A percentile compares a stretch with the other conserved stretches of the same genome.
phyloP scores from a whole-genome alignment of 257 asterid species.

The Ballota nigra region DNA sequence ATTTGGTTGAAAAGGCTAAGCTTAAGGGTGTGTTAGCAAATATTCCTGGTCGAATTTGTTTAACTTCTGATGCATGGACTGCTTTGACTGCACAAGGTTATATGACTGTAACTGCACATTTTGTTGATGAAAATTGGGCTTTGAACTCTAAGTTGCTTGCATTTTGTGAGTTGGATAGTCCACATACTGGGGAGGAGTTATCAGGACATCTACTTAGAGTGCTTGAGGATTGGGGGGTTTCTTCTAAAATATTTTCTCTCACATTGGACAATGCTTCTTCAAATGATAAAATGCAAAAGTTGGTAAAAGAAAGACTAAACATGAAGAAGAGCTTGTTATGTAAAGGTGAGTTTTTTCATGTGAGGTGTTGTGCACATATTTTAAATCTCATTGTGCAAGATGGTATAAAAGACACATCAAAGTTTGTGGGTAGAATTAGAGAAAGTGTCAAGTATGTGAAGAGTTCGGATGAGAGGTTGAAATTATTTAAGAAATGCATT shows the following conservation, averaged over 20 bases:
- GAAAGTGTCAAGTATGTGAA: slow-evolving; percentile 4
- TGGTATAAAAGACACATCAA: neutral
- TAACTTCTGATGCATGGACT: too few species aligned
- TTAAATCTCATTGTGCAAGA: neutral
- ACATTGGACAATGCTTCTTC: neutral
- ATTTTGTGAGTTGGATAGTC: too few species aligned
- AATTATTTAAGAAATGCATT: neutral
- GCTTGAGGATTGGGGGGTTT: too few species aligned
- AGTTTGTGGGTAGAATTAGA: neutral
- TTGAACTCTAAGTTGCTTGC: neutral
- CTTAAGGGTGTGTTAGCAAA: neutral
- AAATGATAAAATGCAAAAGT: neutral
- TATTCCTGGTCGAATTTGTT: neutral
- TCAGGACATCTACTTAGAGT: too few species aligned
- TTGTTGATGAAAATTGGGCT: neutral
- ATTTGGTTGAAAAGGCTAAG: neutral
- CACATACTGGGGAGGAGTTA: too few species aligned
- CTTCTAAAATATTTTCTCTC: too few species aligned
- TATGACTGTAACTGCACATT: neutral
- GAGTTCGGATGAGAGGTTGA: neutral
- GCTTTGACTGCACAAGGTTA: neutral
- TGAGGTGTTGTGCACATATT: neutral
- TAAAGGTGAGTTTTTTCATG: neutral
- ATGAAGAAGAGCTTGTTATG: neutral
- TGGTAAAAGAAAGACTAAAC: neutral